Evolutionary conservation across 1,284 basidiomycete genomes (phyloP).

Genomic region (Sanghuangporus baumii): DNA sequence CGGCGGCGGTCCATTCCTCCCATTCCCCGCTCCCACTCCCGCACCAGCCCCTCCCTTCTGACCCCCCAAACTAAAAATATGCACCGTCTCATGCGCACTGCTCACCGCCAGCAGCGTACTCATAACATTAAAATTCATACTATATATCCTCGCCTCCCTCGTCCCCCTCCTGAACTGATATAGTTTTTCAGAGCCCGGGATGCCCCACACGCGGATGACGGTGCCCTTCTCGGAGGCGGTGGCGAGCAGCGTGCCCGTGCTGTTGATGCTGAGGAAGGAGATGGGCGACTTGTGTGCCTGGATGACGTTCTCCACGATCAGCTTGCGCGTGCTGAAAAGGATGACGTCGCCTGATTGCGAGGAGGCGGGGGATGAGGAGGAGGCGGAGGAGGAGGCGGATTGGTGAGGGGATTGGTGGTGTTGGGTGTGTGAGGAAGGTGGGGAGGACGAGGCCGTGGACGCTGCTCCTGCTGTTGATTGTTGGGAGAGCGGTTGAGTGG

Average conservation of each 20-base stretch:
- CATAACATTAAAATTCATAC: conserved; percentile 88
- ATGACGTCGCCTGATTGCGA: conserved; percentile 80
- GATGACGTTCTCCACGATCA: conserved; percentile 92
- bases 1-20: conserved; percentile 26
- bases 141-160: conserved; percentile 82
- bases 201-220: conserved; percentile 91
- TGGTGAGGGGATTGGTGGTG: too few species aligned
- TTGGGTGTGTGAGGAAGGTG: too few species aligned
- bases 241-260: conserved; percentile 85
- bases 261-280: conserved; percentile 83
- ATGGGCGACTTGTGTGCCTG: conserved; percentile 97
- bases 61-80: conserved; percentile 84
- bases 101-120: conserved; percentile 84
- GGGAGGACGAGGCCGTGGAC: conserved; percentile 15
- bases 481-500: conserved; percentile 52
- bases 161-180: conserved; percentile 94
- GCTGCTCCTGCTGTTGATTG: conserved; percentile 29
- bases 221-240: conserved; percentile 96
- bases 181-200: conserved; percentile 88
- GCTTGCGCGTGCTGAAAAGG: conserved; percentile 87
- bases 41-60: conserved; percentile 19
- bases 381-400: too few species aligned
- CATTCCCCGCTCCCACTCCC: conserved; percentile 2
- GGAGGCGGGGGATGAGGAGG: too few species aligned
- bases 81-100: conserved; percentile 93